phyloP scores from a whole-genome alignment of 169 alveolate genomes.

The Neospora caninum region DNA sequence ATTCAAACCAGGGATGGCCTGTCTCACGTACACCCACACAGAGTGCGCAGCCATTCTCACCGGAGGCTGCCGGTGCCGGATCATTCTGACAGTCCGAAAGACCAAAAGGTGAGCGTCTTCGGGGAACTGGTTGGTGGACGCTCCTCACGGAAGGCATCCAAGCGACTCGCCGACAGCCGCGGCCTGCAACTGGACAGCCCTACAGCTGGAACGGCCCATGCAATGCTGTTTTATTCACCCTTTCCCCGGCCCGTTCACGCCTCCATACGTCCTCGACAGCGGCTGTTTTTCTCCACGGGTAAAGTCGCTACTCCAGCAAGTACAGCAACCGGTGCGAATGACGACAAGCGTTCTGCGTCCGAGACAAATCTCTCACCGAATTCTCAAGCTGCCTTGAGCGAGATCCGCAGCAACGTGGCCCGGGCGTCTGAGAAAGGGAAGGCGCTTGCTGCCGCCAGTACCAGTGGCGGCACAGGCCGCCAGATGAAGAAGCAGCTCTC shows the following conservation, averaged over 20 bases:
- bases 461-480: neutral
- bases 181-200: neutral
- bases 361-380: neutral
- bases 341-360: neutral
- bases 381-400: neutral
- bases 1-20: neutral
- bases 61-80: neutral
- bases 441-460: neutral
- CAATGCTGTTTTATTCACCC: neutral
- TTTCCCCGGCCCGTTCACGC: neutral
- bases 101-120: too few species aligned
- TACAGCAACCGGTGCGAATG: too few species aligned
- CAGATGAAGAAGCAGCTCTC: constrained; percentile 44
- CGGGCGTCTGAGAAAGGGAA: neutral
- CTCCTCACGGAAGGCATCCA: too few species aligned
- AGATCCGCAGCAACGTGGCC: neutral
- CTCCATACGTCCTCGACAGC: neutral
- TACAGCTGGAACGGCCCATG: neutral
- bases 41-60: neutral
- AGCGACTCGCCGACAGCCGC: neutral
- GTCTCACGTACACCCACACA: neutral
- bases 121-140: too few species aligned
- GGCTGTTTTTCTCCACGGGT: neutral
- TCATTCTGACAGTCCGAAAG: neutral
- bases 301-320: neutral